Conservation (phyloP, 2,329 filamentous ascomycete genomes). For the Trichoderma endophyticum region DNA sequence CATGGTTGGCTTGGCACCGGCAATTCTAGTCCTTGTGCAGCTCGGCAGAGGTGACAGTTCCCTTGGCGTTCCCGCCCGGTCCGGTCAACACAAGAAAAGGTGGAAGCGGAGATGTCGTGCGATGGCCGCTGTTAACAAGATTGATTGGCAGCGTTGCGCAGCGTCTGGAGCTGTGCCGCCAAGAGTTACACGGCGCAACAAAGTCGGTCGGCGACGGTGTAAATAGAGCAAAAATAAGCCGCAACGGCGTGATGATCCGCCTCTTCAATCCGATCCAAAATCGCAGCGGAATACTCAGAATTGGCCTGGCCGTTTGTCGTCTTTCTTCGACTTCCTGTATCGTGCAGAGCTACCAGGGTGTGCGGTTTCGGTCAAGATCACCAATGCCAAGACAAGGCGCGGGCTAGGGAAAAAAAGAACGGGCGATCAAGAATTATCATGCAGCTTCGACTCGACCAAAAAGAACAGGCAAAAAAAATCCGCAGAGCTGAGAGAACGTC, state of each 20-base stretch:
- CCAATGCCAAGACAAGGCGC: constrained; percentile 7
- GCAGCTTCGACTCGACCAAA: background rate
- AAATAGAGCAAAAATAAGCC: background rate
- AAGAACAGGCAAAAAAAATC: background rate
- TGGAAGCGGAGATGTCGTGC: background rate
- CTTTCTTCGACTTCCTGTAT: background rate
- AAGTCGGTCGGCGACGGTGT: background rate
- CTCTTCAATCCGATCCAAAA: background rate
- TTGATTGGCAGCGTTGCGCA: background rate
- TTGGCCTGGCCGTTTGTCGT: background rate
- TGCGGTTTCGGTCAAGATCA: constrained; percentile 1
- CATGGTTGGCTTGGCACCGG: background rate
- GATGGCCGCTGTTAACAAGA: background rate
- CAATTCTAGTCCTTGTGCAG: background rate
- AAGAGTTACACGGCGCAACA: background rate
- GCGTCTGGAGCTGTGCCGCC: background rate
- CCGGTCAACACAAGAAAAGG: background rate
- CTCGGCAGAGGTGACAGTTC: background rate
- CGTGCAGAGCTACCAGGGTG: background rate
- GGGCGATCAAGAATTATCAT: background rate
- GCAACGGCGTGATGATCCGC: background rate
- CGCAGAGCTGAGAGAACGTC: background rate
- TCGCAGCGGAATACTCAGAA: background rate
- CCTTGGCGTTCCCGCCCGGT: background rate
- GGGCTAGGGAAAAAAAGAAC: background rate